A percentile compares a stretch with the other conserved stretches of the same genome.
Conservation (phyloP, 768 basidiomycete genomes). For the Lactifluus volemus region DNA sequence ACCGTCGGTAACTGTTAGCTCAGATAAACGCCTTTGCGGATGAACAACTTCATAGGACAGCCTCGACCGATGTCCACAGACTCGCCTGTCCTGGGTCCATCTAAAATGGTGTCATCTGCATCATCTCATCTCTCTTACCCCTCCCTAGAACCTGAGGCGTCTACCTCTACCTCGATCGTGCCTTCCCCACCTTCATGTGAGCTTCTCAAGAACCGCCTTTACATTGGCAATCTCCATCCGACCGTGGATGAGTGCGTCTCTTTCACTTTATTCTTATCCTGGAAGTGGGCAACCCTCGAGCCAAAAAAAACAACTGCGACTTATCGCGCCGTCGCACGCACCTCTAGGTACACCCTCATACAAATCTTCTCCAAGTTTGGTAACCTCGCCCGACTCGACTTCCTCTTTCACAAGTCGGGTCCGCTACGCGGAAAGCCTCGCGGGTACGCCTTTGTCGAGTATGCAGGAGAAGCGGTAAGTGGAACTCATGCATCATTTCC, state of each 20-base stretch:
- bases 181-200: slow-evolving; percentile 20
- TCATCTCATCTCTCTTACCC: slow-evolving; percentile 25
- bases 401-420: slow-evolving; percentile 90
- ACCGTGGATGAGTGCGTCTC: slow-evolving; percentile 73
- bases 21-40: no score
- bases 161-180: slow-evolving; percentile 15
- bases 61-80: background rate
- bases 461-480: slow-evolving; percentile 61
- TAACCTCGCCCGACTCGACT: slow-evolving; percentile 88
- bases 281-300: background rate
- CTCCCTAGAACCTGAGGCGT: slow-evolving; percentile 9
- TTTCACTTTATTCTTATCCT: background rate
- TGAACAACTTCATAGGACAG: no score
- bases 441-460: slow-evolving; percentile 94
- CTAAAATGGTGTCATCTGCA: background rate
- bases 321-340: background rate
- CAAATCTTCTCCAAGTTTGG: slow-evolving; percentile 90
- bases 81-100: background rate
- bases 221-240: slow-evolving; percentile 82
- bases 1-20: background rate
- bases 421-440: slow-evolving; percentile 84
- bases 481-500: background rate
- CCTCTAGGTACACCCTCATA: slow-evolving; percentile 69
- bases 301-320: background rate
- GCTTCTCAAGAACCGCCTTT: slow-evolving; percentile 64